A percentile compares a stretch with the other conserved stretches of the same genome.
phyloP scores from a whole-genome alignment of 345 rosid genomes.

The Citropsis articulata region DNA sequence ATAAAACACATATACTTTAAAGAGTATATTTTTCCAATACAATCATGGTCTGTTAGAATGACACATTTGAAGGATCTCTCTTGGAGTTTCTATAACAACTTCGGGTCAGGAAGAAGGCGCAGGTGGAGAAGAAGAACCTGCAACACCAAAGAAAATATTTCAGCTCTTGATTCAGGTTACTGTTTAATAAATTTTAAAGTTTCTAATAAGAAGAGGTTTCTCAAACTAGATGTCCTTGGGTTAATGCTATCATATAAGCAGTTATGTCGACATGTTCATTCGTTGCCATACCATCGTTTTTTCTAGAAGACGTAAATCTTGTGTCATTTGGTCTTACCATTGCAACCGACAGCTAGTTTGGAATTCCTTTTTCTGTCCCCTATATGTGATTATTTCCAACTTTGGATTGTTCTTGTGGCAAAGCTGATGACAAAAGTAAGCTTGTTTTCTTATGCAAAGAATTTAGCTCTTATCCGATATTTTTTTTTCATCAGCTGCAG shows the following conservation, averaged over 20 bases:
- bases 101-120: conserved; percentile 60
- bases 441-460: background rate
- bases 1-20: too few relatives aligned
- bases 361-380: background rate
- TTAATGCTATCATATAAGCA: background rate
- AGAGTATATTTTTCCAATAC: too few relatives aligned
- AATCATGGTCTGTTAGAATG: background rate
- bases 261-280: background rate
- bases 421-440: background rate
- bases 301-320: background rate
- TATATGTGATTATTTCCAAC: conserved; percentile 5
- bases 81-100: conserved; percentile 24
- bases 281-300: background rate
- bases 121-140: conserved; percentile 57
- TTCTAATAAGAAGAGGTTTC: background rate
- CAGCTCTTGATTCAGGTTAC: conserved; percentile 76
- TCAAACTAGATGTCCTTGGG: background rate
- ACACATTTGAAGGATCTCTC: conserved; percentile 6
- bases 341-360: background rate
- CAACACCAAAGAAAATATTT: conserved; percentile 63
- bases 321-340: background rate
- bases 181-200: background rate
- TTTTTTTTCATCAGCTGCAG: background rate
- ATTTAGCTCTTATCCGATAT: background rate
- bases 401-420: background rate